Conservation (phyloP, 805 yeast species). For the Blastobotrys peoriensis region DNA sequence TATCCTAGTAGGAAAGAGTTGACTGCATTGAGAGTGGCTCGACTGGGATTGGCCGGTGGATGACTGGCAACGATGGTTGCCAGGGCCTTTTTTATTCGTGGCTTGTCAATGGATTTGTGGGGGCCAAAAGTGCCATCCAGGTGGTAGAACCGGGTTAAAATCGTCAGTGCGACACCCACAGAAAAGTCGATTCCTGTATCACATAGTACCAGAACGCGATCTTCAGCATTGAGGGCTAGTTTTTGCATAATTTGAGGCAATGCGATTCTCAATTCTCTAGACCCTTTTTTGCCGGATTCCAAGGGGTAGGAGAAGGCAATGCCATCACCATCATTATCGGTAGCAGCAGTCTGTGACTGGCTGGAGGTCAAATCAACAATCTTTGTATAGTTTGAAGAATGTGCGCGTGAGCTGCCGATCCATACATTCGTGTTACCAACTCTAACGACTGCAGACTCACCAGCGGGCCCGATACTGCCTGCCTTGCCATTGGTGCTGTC, state of each 20-base stretch:
- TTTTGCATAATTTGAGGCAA: conserved; percentile 40
- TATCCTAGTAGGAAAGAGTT: conserved; percentile 53
- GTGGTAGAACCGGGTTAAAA: conserved; percentile 44
- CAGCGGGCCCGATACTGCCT: not conserved
- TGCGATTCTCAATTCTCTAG: conserved; percentile 48
- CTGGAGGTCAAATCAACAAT: not conserved
- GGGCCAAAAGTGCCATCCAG: conserved; percentile 34
- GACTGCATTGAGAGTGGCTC: conserved; percentile 70
- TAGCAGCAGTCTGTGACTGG: not conserved
- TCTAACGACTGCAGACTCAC: not conserved
- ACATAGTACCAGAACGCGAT: conserved; percentile 45
- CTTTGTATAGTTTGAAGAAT: no score
- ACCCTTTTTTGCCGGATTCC: conserved; percentile 50
- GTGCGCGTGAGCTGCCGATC: conserved; percentile 7
- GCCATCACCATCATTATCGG: not conserved
- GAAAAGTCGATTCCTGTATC: conserved; percentile 63
- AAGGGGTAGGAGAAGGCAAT: conserved; percentile 9
- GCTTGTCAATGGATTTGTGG: conserved; percentile 33
- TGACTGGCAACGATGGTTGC: conserved; percentile 39
- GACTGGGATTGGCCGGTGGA: conserved; percentile 62
- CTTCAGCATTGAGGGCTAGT: conserved; percentile 8
- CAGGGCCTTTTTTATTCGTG: conserved; percentile 49
- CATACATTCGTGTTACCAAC: conserved; percentile 4
- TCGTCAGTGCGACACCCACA: conserved; percentile 49
- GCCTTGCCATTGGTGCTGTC: not conserved